Base-by-base conservation (phyloP, 2,329 filamentous ascomycete genomes). In the Rhytidhysteron rufulum region DNA sequence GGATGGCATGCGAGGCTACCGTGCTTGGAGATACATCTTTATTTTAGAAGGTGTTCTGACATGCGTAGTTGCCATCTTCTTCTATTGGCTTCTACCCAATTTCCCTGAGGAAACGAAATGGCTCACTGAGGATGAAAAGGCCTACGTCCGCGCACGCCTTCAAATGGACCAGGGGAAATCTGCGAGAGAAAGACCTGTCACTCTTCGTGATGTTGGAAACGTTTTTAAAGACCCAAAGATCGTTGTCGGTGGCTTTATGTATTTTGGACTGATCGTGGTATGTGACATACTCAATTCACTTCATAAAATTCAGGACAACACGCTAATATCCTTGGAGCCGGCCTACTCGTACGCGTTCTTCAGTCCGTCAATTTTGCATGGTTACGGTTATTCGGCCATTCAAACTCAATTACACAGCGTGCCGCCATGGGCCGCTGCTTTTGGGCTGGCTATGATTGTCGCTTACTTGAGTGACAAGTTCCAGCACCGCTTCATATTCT, bases 1-100 rank as follows among this genome's bases (percentile, higher is more conserved):
- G 86, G 78, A 88, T 49, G 78, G 78, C 3, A 48, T 86, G 9
- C 66, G 72, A 7, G 80, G 79, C 17, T 93, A 90, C 55, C 53
- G 64, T 1, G 86, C 84, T 8, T 93, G 87, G 87, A 72, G 86
- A 39, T 90, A 85, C 84, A 85, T 89, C 48, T 90, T 91, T 60
- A 86, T 96, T 55, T 65, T 91, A 6, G 86, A 75, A 49, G 73
- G 73, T 1, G 49, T 59, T 3, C 49, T 74, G 2, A 75, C 73
- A 6, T 63, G 68, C 38, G 24, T 69, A 8, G 62, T 73, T 6
- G 65, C 67, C 1, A 57, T 72, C 27, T 51, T 64, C 32, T 71
- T 74, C 57, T 74, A 68, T 57, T 74, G 73, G 54, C 39, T 68
- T 11, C 51, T 75, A 1, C 69, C 72, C 3, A 68, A 71, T 50